Evolutionary conservation across 176 grass and related monocot species (phyloP), one percentile per base, ranked within the genome.

Genomic region (Pontederia paniculata): DNA sequence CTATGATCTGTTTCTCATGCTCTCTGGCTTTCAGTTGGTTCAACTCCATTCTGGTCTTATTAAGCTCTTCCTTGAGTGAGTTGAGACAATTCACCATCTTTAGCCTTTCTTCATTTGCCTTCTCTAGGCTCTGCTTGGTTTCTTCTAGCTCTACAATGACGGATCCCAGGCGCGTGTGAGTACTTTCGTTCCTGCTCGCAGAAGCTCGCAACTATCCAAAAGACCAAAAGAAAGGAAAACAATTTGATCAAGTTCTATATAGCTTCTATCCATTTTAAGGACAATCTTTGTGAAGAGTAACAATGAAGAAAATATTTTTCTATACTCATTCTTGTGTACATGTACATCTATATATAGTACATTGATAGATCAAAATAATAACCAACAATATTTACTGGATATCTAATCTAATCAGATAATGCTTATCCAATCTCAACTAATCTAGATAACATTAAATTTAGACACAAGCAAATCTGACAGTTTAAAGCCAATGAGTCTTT

Each of bases 31-130:
- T 87, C 19, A 97, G 71, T 52, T 76, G 74, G 53, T 74, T 52
- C 0, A 97, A 80, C 68, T 97, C 77, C 9, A 65, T 59, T 83
- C 79, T 79, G 46, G 83, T 75, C 52, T 59, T 80, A 63, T 69
- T 61, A 21, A 97, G 86, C 72, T 97, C 83, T 48, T 81, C 48
- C 22, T 81, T 63, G 6, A 97, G 74, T 1, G 86, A 70, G 9
- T 22, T 77, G 66, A 97, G 82, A 74, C 71, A 78, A 2, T 68
- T 68, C 2, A 63, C 77, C 93, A 97, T 81, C 83, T 47, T 76
- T 6, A 74, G 23, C 12, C 83, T 87, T 60, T 97, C 93, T 20
- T 83, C 69, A 0, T 62, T 68, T 56, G 81, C 93, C 70, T 74
- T 79, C 68, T 79, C 77, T 20, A 90, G 74, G 28, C 75, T 44